Evolutionary conservation across 495 filamentous ascomycete species (phyloP), one percentile per base, ranked within the genome.

Genomic region (Xylaria flabelliformis): DNA sequence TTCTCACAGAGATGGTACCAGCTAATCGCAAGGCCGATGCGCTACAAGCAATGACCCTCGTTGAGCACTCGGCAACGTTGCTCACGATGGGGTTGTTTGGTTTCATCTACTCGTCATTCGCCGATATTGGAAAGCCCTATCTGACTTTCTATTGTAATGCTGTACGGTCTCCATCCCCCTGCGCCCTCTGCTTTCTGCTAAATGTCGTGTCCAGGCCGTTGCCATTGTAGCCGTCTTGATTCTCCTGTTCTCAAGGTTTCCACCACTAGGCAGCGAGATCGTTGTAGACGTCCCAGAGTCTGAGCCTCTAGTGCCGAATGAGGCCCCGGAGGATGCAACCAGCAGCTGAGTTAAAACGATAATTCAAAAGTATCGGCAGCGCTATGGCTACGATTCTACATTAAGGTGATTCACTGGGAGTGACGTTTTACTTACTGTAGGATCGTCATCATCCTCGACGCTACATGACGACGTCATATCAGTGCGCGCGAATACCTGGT

Each of bases 1-100:
- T 85, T 32, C 84, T 88, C 74, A 80, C 86, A 13, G 84, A 86
- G 64, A 88, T 88, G 86, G 84, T 84, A 51, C 65, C 84, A 2
- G 69, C 80, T 0, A 78, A 75, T 10, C 77, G 83, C 64, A 79
- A 85, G 21, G 80, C 83, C 8, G 86, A 88, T 74, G 86, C 86
- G 2, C 74, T 88, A 34, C 84, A 83, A 61, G 86, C 85, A 0
- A 81, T 88, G 53, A 85, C 83, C 0, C 78, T 88, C 19, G 80
- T 88, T 19, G 86, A 88, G 75, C 85, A 86, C 61, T 75, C 87
- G 44, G 86, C 83, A 19, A 74, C 85, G 24, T 75, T 88, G 34
- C 71, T 75, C 1, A 88, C 86, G 32, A 80, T 83, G 67, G 83
- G 82, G 9, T 55, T 88, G 17, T 88, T 88, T 74, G 86, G 86